Percentiles rank a stretch among this genome's conserved stretches.
These are phyloP conservation scores for Tinospora cordifolia DNA, from an alignment of 164 flowering plant genomes.

Conservation along the genomic window DNA sequence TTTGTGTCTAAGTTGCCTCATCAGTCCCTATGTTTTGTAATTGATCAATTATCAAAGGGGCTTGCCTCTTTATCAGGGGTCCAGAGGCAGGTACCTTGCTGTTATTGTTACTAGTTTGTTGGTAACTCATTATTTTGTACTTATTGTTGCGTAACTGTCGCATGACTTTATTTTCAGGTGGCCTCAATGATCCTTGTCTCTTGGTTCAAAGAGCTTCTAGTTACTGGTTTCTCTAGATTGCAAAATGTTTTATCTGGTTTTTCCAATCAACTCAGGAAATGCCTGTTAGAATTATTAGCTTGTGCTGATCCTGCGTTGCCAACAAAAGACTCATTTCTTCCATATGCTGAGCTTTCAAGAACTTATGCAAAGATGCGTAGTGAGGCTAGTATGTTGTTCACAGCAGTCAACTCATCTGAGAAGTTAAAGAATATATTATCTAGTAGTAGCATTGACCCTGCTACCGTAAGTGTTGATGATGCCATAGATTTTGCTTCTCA, in stretches of 20 bases:
- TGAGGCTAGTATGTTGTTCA: constrained; percentile 64
- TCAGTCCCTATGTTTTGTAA: constrained; percentile 39
- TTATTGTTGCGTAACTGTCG: constrained; percentile 2
- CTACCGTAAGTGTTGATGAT: constrained; percentile 62
- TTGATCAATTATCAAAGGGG: constrained; percentile 64
- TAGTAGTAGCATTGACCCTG: constrained; percentile 35
- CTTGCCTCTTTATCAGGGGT: constrained; percentile 86
- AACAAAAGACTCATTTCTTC: constrained; percentile 70
- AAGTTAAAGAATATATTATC: constrained; percentile 29
- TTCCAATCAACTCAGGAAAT: constrained; percentile 38
- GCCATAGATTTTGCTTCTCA: constrained; percentile 75
- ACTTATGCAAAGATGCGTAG: constrained; percentile 87
- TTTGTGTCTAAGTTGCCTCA: constrained; percentile 69
- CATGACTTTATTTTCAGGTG: constrained; percentile 40
- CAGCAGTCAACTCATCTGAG: constrained; percentile 44
- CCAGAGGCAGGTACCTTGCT: constrained; percentile 69
- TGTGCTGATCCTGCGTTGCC: constrained; percentile 85
- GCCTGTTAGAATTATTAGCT: constrained; percentile 68
- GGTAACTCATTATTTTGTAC: background rate
- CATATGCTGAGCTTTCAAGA: constrained; percentile 90
- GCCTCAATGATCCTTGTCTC: constrained; percentile 83
- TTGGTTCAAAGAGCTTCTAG: constrained; percentile 81
- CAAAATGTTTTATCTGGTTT: constrained; percentile 23
- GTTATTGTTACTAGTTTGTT: constrained; percentile 1
- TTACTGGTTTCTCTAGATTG: constrained; percentile 17